phyloP scores from a whole-genome alignment of 2,329 filamentous ascomycete species.

The Fusarium solani-melongenae region DNA sequence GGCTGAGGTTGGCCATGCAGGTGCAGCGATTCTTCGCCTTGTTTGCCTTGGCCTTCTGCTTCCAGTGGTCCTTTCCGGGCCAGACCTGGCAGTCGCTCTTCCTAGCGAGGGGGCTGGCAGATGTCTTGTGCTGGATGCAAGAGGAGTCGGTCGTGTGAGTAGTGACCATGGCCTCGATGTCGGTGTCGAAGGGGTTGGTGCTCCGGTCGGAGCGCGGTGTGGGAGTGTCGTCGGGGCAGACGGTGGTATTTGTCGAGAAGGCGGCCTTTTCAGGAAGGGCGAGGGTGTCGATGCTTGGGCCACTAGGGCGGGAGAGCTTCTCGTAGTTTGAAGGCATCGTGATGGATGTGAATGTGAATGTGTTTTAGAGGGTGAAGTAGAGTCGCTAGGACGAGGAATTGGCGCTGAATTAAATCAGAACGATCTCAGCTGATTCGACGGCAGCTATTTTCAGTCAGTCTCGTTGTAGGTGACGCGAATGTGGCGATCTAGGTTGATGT shows the following conservation, averaged over 20 bases:
- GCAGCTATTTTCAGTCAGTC: slow-evolving; percentile 28
- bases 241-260: slow-evolving; percentile 40
- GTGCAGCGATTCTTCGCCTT: slow-evolving; percentile 64
- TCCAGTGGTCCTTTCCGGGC: slow-evolving; percentile 71
- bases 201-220: slow-evolving; percentile 57
- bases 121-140: slow-evolving; percentile 47
- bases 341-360: slow-evolving; percentile 4
- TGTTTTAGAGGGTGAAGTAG: neutral
- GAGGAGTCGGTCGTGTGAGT: slow-evolving; percentile 31
- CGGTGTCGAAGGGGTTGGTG: slow-evolving; percentile 66
- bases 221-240: slow-evolving; percentile 46
- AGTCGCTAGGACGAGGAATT: neutral
- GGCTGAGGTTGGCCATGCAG: slow-evolving; percentile 64
- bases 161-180: slow-evolving; percentile 65
- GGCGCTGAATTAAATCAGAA: neutral
- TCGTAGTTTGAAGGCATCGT: slow-evolving; percentile 44
- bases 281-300: slow-evolving; percentile 37
- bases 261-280: slow-evolving; percentile 46
- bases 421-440: neutral
- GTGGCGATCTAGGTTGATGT: slow-evolving; percentile 16
- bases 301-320: slow-evolving; percentile 40
- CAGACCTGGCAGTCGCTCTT: slow-evolving; percentile 66
- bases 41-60: slow-evolving; percentile 66
- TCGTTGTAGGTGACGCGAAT: slow-evolving; percentile 16
- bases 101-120: slow-evolving; percentile 43